phyloP scores from a whole-genome alignment of 768 basidiomycete species.

The Termitomyces sp. region DNA sequence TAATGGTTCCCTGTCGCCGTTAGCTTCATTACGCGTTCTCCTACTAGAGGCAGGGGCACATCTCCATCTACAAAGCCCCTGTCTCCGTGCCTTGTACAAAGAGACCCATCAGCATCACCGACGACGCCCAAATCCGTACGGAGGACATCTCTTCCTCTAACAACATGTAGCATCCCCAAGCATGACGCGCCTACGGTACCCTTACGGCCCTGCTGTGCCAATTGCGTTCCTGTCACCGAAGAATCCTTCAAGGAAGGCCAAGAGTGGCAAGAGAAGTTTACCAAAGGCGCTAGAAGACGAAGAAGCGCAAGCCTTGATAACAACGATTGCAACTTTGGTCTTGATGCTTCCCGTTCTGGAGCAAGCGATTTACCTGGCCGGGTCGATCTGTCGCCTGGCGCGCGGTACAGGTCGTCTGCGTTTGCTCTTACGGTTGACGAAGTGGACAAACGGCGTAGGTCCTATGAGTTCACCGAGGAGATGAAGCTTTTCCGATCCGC shows the following conservation, averaged over 20 bases:
- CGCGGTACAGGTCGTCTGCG: constrained; percentile 14
- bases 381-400: constrained; percentile 4
- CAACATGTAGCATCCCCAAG: constrained; percentile 26
- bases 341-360: neutral
- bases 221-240: constrained; percentile 57
- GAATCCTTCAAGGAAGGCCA: constrained; percentile 48
- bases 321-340: constrained; percentile 17
- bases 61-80: constrained; percentile 32
- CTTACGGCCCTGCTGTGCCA: constrained; percentile 63
- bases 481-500: constrained; percentile 9
- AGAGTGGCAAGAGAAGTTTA: constrained; percentile 58
- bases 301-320: constrained; percentile 40
- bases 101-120: constrained; percentile 23
- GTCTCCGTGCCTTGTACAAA: constrained; percentile 52
- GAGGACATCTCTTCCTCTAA: constrained; percentile 21
- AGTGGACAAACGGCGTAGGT: constrained; percentile 51
- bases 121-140: constrained; percentile 15
- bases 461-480: constrained; percentile 28
- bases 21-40: constrained; percentile 40
- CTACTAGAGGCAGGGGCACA: constrained; percentile 29
- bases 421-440: constrained; percentile 55
- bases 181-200: constrained; percentile 51
- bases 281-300: constrained; percentile 54
- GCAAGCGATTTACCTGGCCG: constrained; percentile 21
- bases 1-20: constrained; percentile 1